A percentile compares a stretch with the other conserved stretches of the same genome.
phyloP scores from a whole-genome alignment of 1,284 basidiomycete genomes.

The Trichosporon asahii region DNA sequence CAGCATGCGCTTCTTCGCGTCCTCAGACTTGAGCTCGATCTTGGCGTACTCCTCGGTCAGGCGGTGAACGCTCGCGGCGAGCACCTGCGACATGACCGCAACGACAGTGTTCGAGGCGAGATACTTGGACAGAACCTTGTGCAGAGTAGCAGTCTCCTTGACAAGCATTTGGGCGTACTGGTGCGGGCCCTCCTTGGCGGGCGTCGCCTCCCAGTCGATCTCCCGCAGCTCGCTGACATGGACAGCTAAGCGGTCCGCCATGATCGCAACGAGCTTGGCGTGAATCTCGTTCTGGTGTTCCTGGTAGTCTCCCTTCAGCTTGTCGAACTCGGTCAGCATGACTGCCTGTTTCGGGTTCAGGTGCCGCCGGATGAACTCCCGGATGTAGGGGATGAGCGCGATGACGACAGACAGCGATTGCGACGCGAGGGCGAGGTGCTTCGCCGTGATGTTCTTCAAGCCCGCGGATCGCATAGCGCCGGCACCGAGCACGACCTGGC shows the following conservation, averaged over 20 bases:
- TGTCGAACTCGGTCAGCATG: conserved; percentile 97
- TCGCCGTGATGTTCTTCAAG: conserved; percentile 96
- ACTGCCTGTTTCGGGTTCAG: conserved; percentile 88
- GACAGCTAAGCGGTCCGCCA: conserved; percentile 87
- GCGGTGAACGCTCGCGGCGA: conserved; percentile 83
- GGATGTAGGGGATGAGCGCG: conserved; percentile 91
- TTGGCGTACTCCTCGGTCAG: conserved; percentile 76
- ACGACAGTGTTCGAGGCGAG: conserved; percentile 72
- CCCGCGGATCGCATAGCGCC: conserved; percentile 97
- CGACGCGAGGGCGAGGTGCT: conserved; percentile 92
- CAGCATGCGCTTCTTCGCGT: conserved; percentile 74
- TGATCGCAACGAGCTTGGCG: conserved; percentile 94
- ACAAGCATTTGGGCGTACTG: conserved; percentile 83
- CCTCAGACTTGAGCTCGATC: conserved; percentile 73
- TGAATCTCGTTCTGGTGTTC: conserved; percentile 99
- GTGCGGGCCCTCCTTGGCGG: conserved; percentile 56
- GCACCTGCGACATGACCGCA: conserved; percentile 87
- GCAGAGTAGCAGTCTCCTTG: conserved; percentile 92
- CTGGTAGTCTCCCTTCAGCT: conserved; percentile 95
- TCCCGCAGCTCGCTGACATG: conserved; percentile 64
- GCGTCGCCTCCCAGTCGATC: conserved; percentile 70
- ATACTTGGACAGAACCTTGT: conserved; percentile 94
- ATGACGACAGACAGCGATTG: conserved; percentile 93
- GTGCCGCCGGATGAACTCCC: conserved; percentile 89
- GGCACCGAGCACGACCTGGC: conserved; percentile 95